Evolutionary conservation across 1,139 yeast species (phyloP).

Genomic region (Taiozyma sp.): DNA sequence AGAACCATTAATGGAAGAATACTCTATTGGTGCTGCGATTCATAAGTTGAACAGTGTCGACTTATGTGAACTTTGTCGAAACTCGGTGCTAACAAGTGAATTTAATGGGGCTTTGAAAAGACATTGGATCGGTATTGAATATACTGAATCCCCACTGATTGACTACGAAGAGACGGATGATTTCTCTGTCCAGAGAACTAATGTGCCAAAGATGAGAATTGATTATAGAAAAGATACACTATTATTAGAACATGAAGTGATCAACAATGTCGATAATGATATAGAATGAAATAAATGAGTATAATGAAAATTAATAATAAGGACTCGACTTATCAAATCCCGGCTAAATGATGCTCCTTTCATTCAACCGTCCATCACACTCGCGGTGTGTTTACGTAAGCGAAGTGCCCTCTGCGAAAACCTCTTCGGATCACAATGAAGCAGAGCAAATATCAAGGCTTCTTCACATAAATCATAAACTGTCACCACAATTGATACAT

Average conservation of each 20-base stretch:
- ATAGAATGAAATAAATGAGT: background rate
- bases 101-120: conserved; percentile 18
- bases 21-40: conserved; percentile 21
- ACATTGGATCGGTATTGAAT: conserved; percentile 24
- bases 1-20: conserved; percentile 24
- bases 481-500: background rate
- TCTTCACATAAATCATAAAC: too few relatives aligned
- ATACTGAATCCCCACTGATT: conserved; percentile 4
- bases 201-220: conserved; percentile 23
- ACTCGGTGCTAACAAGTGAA: conserved; percentile 22
- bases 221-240: conserved; percentile 20
- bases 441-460: background rate
- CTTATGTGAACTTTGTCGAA: conserved; percentile 21
- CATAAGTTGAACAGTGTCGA: conserved; percentile 21
- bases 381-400: background rate
- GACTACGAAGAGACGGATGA: conserved; percentile 18
- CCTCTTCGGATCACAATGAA: background rate
- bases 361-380: background rate
- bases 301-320: too few relatives aligned
- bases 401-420: background rate
- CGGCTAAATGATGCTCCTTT: background rate
- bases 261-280: background rate
- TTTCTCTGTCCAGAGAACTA: conserved; percentile 20
- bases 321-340: background rate
- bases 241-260: conserved; percentile 14